Evolutionary conservation across 306 rosid genomes (phyloP).

Genomic region (Rosa lucieae): DNA sequence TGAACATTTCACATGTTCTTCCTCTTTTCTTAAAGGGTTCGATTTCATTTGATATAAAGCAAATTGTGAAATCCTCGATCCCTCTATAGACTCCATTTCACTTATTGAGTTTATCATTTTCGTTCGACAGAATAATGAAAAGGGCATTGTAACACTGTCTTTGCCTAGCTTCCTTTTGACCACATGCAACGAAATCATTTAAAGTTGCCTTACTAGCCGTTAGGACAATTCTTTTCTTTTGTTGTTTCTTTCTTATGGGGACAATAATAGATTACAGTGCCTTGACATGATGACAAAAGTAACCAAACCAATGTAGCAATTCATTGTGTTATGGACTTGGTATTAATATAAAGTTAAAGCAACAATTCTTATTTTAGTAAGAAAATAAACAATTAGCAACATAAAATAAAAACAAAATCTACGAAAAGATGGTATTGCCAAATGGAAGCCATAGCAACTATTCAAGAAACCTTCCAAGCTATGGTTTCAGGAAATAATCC

Average conservation of each 20-base stretch:
- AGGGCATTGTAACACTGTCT: not conserved
- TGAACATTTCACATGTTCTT: too few species aligned
- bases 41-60: not conserved
- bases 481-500: not conserved
- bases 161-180: not conserved
- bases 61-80: not conserved
- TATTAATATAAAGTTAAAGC: too few species aligned
- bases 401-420: too few species aligned
- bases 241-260: not conserved
- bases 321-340: not conserved
- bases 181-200: not conserved
- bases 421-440: not conserved
- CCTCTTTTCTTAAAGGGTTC: not conserved
- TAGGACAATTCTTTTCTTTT: not conserved
- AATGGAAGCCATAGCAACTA: not conserved
- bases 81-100: not conserved
- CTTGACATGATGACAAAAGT: not conserved
- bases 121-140: not conserved
- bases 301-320: not conserved
- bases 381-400: too few species aligned
- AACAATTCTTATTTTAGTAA: too few species aligned
- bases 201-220: conserved; percentile 13
- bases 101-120: not conserved
- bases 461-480: too few species aligned
- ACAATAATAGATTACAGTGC: not conserved